phyloP scores from a whole-genome alignment of 768 basidiomycete species.

The Lentinula boryana region DNA sequence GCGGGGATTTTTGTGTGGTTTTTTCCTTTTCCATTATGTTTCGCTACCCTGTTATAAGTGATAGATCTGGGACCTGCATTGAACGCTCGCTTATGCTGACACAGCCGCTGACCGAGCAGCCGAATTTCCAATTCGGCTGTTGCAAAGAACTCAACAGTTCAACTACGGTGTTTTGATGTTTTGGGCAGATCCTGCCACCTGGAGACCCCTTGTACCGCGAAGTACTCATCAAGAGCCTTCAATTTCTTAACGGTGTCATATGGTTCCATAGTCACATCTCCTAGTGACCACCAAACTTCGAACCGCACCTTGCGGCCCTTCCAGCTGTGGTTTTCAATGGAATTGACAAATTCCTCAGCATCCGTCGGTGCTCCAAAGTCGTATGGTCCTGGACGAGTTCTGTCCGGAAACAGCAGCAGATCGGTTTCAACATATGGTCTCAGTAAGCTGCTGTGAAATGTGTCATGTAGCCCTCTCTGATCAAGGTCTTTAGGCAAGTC shows the following conservation, averaged over 20 bases:
- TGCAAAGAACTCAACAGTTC: neutral
- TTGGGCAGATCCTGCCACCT: constrained; percentile 1
- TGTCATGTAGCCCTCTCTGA: constrained; percentile 16
- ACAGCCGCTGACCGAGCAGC: neutral
- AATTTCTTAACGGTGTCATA: neutral
- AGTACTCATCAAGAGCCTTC: constrained; percentile 8
- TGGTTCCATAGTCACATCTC: constrained; percentile 11
- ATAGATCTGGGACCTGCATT: neutral
- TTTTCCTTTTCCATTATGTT: no score
- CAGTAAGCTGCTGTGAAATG: constrained; percentile 19
- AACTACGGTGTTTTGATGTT: neutral
- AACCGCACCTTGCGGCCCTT: constrained; percentile 1
- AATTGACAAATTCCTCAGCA: constrained; percentile 4
- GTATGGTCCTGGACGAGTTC: constrained; percentile 12
- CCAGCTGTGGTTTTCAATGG: constrained; percentile 5
- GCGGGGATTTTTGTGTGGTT: no score
- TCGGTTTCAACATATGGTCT: constrained; percentile 18
- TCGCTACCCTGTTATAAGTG: no score
- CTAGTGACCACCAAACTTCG: constrained; percentile 10
- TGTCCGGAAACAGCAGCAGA: constrained; percentile 18
- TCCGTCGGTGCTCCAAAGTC: constrained; percentile 15
- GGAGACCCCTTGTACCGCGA: constrained; percentile 4
- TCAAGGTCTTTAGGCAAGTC: constrained; percentile 17
- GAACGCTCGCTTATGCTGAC: neutral
- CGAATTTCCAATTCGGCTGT: neutral